A percentile compares a stretch with the other conserved stretches of the same genome.
phyloP scores from a whole-genome alignment of 2,329 filamentous ascomycete genomes.

The Alternaria incomplexa region DNA sequence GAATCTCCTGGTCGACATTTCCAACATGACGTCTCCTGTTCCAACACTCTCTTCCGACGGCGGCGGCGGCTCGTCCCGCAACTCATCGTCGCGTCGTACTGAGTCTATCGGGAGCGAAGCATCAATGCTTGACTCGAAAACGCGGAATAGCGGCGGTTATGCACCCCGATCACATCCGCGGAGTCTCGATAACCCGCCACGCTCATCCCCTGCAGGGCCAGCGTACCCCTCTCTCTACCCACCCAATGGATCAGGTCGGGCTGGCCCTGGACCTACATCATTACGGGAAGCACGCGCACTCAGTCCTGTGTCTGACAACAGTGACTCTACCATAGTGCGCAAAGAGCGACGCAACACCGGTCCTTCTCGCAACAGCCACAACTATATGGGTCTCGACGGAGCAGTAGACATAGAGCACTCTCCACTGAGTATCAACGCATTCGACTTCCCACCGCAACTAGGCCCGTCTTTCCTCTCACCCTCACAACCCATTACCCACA shows the following conservation, averaged over 20 bases:
- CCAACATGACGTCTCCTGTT: constrained; percentile 64
- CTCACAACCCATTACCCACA: constrained; percentile 21
- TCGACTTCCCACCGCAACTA: constrained; percentile 35
- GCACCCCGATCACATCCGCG: constrained; percentile 38
- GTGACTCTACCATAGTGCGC: constrained; percentile 34
- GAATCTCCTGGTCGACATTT: constrained; percentile 63
- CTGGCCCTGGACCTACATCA: constrained; percentile 22
- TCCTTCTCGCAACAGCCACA: constrained; percentile 26
- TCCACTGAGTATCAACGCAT: constrained; percentile 18
- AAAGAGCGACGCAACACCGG: constrained; percentile 30
- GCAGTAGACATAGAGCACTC: constrained; percentile 31
- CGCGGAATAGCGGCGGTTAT: constrained; percentile 71
- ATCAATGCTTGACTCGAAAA: constrained; percentile 43
- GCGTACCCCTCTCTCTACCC: constrained; percentile 32
- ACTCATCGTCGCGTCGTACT: constrained; percentile 53
- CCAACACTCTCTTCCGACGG: constrained; percentile 52
- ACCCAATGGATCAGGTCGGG: constrained; percentile 21
- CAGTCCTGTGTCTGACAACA: constrained; percentile 36
- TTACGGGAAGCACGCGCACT: constrained; percentile 33
- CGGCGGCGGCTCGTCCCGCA: constrained; percentile 46
- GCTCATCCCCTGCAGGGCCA: constrained; percentile 34
- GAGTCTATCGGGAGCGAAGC: constrained; percentile 50
- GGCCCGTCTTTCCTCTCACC: constrained; percentile 38
- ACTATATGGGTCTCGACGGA: constrained; percentile 36
- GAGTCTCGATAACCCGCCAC: constrained; percentile 37